Evolutionary conservation across 2,329 filamentous ascomycete genomes (phyloP).

Genomic region (Exophiala alcalophila): DNA sequence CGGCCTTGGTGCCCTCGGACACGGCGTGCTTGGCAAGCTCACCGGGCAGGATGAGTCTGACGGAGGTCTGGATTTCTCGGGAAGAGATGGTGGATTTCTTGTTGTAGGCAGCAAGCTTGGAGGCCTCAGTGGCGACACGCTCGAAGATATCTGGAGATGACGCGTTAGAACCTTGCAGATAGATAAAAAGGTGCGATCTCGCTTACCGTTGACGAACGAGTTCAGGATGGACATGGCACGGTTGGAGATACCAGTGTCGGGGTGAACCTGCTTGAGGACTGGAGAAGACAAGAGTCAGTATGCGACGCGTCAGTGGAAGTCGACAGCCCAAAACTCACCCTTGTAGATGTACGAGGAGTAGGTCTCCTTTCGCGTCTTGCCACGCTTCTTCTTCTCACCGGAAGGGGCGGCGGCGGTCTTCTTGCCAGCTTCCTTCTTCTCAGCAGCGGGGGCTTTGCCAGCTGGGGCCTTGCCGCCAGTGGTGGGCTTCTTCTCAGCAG

Average conservation of each 20-base stretch:
- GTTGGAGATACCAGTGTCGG: conserved; percentile 99
- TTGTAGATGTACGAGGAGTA: conserved; percentile 99
- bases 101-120: conserved; percentile 99
- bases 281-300: conserved; percentile 41
- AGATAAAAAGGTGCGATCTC: conserved; percentile 11
- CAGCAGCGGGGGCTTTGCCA: conserved; percentile 71
- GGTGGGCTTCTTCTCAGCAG: conserved; percentile 95
- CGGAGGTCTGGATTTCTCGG: conserved; percentile 98
- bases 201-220: conserved; percentile 97
- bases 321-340: conserved; percentile 58
- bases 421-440: conserved; percentile 99
- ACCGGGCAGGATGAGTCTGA: conserved; percentile 94
- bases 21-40: conserved; percentile 99
- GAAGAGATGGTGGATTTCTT: conserved; percentile 99
- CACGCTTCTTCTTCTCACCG: conserved; percentile 99
- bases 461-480: conserved; percentile 88
- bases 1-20: conserved; percentile 98
- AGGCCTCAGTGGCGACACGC: conserved; percentile 96
- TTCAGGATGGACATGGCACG: conserved; percentile 99
- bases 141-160: conserved; percentile 87
- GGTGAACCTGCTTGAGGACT: conserved; percentile 99
- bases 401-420: conserved; percentile 82
- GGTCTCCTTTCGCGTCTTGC: conserved; percentile 99
- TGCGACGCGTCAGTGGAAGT: conserved; percentile 19
- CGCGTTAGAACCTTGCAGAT: conserved; percentile 10